phyloP scores from a whole-genome alignment of 805 yeast genomes.

The Starmerella floricola region DNA sequence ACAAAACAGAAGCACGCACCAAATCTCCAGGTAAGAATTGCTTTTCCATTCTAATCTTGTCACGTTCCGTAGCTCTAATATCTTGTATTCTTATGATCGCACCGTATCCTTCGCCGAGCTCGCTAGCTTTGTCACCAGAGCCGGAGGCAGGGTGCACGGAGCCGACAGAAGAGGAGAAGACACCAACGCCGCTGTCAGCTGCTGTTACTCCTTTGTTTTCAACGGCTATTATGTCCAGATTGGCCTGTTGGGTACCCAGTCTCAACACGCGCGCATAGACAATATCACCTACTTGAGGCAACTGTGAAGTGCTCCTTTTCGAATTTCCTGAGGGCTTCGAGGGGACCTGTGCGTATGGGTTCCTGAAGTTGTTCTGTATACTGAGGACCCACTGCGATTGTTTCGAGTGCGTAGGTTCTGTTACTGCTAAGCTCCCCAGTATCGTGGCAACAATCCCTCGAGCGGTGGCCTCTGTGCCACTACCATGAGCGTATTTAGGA shows the following conservation, averaged over 20 bases:
- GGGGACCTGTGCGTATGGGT: constrained; percentile 20
- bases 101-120: constrained; percentile 72
- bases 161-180: constrained; percentile 33
- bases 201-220: constrained; percentile 48
- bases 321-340: constrained; percentile 11
- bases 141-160: constrained; percentile 24
- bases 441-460: constrained; percentile 44
- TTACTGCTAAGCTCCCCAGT: constrained; percentile 42
- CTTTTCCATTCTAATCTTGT: constrained; percentile 64
- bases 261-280: constrained; percentile 67
- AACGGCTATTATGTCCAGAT: constrained; percentile 60
- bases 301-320: constrained; percentile 17
- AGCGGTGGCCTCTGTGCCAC: constrained; percentile 46
- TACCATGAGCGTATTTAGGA: constrained; percentile 44
- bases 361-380: constrained; percentile 23
- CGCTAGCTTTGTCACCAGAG: constrained; percentile 32
- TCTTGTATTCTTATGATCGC: constrained; percentile 82
- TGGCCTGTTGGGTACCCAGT: constrained; percentile 56
- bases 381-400: constrained; percentile 18
- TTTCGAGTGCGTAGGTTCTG: constrained; percentile 19
- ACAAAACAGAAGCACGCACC: constrained; percentile 64
- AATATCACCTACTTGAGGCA: constrained; percentile 76
- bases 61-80: constrained; percentile 82
- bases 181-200: constrained; percentile 55
- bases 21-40: constrained; percentile 87